phyloP scores from a whole-genome alignment of 768 basidiomycete genomes.

The Daedaleopsis nitida region DNA sequence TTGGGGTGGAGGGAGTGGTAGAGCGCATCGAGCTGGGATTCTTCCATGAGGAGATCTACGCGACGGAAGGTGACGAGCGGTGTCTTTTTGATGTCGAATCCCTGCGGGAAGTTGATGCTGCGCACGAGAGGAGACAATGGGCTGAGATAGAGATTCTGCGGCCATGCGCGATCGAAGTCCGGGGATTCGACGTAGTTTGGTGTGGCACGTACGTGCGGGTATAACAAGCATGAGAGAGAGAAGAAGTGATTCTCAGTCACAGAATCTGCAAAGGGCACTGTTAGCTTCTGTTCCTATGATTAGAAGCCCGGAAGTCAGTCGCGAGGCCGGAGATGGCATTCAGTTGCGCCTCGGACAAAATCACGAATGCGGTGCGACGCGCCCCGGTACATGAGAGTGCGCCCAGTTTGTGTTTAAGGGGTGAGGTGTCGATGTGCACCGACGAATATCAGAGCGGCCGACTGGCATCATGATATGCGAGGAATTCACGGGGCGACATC shows the following conservation, averaged over 20 bases:
- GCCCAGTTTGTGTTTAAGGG: too few relatives aligned
- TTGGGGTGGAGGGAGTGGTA: constrained; percentile 24
- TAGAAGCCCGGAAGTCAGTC: too few relatives aligned
- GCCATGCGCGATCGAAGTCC: constrained; percentile 64
- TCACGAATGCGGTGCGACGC: too few relatives aligned
- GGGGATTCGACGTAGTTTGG: constrained; percentile 58
- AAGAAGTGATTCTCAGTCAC: constrained; percentile 77
- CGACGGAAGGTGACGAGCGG: constrained; percentile 69
- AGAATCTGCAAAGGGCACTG: constrained; percentile 48
- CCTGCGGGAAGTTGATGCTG: constrained; percentile 45
- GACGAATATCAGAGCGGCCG: too few relatives aligned
- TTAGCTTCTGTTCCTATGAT: neutral
- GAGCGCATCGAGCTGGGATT: constrained; percentile 48
- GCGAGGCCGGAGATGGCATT: too few relatives aligned
- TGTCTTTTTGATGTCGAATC: constrained; percentile 57
- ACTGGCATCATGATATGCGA: too few relatives aligned
- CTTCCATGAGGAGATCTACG: constrained; percentile 57
- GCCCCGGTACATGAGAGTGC: too few relatives aligned
- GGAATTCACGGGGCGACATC: too few relatives aligned
- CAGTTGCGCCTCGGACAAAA: too few relatives aligned
- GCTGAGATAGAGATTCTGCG: constrained; percentile 63
- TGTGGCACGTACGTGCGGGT: constrained; percentile 66
- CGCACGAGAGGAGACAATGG: constrained; percentile 52
- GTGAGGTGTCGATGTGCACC: too few relatives aligned
- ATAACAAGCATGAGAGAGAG: constrained; percentile 65